Evolutionary conservation across 495 filamentous ascomycete species (phyloP), one percentile per base, ranked within the genome.

Genomic region (Penicillium subrubescens): DNA sequence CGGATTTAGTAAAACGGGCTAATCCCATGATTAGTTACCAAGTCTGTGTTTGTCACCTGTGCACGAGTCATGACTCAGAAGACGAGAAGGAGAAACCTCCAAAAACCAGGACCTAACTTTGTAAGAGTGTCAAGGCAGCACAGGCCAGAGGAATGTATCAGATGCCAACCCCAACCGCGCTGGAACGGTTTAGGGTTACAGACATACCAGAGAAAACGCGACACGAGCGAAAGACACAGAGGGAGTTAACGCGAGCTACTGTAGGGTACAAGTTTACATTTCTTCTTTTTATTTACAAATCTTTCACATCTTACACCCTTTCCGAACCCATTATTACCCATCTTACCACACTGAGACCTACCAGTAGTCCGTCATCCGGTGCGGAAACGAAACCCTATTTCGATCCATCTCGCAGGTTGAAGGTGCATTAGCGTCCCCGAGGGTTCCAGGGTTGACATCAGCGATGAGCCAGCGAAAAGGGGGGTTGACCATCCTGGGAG

Each of bases 1-100:
- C 71, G 67, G 67, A 73, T 72, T 41, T 54, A 54, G 31, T 34
- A 19, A 33, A 54, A 33, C 8, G 27, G 27, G 59, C 61, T 23
- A 70, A 70, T 72, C 71, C 71, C 71, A 73, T 73, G 71, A 71
- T 73, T 27, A 59, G 69, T 73, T 27, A 59, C 71, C 52, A 43
- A 53, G 59, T 59, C 25, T 15, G 56, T 72, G 67, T 80, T 76
- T 80, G 76, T 80, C 77, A 77, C 76, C 75, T 77, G 76, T 76
- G 68, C 69, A 43, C 62, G 58, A 54, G 68, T 70, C 73, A 79
- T 78, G 77, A 79, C 74, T 78, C 77, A 76, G 64, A 61, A 52
- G 4, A 37, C n/a, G n/a, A 35, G 33, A 37, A 37, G 11, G 12
- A 37, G 35, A 37, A 37, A 12, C 10, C 10, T n/a, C n/a, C n/a